Evolutionary conservation across 208 protist species (phyloP), one percentile per base, ranked within the genome.

Genomic region (Crithidia acanthocephali): DNA sequence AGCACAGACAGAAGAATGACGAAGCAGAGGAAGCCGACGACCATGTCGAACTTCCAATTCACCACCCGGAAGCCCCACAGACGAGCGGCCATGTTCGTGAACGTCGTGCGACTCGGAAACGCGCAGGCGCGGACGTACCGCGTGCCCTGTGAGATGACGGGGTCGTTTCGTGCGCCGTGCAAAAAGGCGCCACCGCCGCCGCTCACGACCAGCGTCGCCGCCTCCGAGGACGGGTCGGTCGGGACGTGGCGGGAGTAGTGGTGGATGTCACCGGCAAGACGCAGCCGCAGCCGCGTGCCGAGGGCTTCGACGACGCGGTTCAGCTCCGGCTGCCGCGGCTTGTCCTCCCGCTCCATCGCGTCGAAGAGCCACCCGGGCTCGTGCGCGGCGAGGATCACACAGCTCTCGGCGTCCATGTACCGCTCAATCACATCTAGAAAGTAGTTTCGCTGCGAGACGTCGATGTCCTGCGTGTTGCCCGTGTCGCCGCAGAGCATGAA

Each of bases 41-140:
- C 80, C 52, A 95, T 58, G 68, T 94, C 91, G 40, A 95, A 95
- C 79, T 94, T 86, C 87, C 91, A 95, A 68, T 95, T 94, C 51
- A 95, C 76, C 15, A 94, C 56, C 15, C 91, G 84, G 62, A 95
- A 94, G 28, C 87, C 86, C 62, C 79, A 85, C 48, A 91, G 81
- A 18, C 86, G 76, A 16, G 84, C 74, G 10, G 80, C 80, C 59
- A 93, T 84, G 32, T 72, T 72, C 68, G 90, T 78, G 58, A 85
- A 84, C n/a, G 84, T 87, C 78, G 89, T 86, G n/a, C 64, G 52
- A 1, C 60, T 50, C 6, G 91, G 91, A 62, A 93, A 94, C 8
- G 88, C 81, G 35, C 76, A 81, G 28, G 50, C 56, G 37, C 88
- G 84, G 23, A 70, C 57, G 70, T 94, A 95, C 33, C 47, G 58